A percentile compares a stretch with the other conserved stretches of the same genome.
Evolutionary conservation across 2,329 filamentous ascomycete genomes (phyloP).

Genomic region (Hypoxylon sp.): DNA sequence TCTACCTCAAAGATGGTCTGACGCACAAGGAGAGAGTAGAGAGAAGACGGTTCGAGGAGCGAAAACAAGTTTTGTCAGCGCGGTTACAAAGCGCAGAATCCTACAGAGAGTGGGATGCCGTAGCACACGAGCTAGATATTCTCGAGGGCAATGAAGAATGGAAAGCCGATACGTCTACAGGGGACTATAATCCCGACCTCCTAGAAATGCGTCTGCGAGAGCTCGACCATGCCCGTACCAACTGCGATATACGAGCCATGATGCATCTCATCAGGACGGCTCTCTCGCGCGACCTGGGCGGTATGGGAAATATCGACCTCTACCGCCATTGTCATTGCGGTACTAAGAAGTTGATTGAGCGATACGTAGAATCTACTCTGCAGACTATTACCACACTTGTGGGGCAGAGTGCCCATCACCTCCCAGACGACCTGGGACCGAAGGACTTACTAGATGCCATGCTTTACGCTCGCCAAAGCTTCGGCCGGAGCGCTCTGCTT

Average conservation of each 20-base stretch:
- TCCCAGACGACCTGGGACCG: constrained; percentile 70
- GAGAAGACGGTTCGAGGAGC: constrained; percentile 66
- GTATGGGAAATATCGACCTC: constrained; percentile 85
- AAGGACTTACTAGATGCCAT: constrained; percentile 76
- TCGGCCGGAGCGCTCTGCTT: constrained; percentile 85
- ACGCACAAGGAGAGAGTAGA: constrained; percentile 65
- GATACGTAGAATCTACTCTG: constrained; percentile 85
- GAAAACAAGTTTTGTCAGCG: constrained; percentile 73
- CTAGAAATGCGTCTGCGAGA: constrained; percentile 79
- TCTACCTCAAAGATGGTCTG: constrained; percentile 68
- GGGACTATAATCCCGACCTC: constrained; percentile 79
- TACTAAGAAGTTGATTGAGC: constrained; percentile 88
- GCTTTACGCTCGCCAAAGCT: constrained; percentile 80
- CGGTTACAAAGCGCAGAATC: constrained; percentile 78
- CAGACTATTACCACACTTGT: constrained; percentile 81
- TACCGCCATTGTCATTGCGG: constrained; percentile 89
- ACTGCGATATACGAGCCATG: constrained; percentile 81
- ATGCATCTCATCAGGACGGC: constrained; percentile 85
- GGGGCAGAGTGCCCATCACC: constrained; percentile 66
- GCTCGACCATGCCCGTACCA: constrained; percentile 80
- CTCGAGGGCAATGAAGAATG: constrained; percentile 86
- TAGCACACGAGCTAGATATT: constrained; percentile 82
- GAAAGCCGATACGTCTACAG: constrained; percentile 76
- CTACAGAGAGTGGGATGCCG: constrained; percentile 79
- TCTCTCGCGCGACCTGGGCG: constrained; percentile 84